A percentile compares a stretch with the other conserved stretches of the same genome.
phyloP scores from a whole-genome alignment of 2,329 filamentous ascomycete genomes.

The Diaporthe vexans region DNA sequence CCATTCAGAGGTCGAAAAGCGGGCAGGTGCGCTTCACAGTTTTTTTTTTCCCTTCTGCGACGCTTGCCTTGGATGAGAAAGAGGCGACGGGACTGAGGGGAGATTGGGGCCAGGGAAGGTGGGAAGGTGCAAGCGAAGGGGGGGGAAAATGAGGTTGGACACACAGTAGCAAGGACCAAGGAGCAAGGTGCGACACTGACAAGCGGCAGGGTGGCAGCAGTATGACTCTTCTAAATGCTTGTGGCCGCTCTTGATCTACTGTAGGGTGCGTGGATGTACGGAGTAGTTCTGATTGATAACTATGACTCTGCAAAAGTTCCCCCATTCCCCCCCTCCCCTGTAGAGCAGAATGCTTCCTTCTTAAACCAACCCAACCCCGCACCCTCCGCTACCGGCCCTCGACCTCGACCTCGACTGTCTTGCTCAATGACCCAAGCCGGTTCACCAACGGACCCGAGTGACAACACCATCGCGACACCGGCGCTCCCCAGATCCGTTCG shows the following conservation, averaged over 20 bases:
- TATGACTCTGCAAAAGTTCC: constrained; percentile 10
- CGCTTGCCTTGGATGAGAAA: constrained; percentile 19
- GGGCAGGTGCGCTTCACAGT: constrained; percentile 38
- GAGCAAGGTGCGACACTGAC: not conserved
- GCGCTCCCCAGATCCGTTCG: constrained; percentile 39
- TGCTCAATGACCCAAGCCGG: constrained; percentile 38
- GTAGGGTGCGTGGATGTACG: not conserved
- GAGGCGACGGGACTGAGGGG: constrained; percentile 19
- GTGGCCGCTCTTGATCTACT: constrained; percentile 5
- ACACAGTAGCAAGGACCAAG: not conserved
- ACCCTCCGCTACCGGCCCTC: constrained; percentile 41
- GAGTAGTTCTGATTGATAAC: too few relatives aligned
- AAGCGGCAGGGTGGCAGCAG: not conserved
- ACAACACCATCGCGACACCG: constrained; percentile 43
- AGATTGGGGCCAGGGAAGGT: not conserved
- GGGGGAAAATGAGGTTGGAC: not conserved
- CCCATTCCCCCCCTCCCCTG: not conserved
- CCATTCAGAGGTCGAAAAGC: constrained; percentile 37
- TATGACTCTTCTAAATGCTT: not conserved
- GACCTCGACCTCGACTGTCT: constrained; percentile 28
- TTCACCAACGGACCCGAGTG: constrained; percentile 28
- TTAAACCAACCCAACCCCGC: constrained; percentile 39
- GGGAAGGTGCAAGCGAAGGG: constrained; percentile 19
- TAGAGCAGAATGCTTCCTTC: constrained; percentile 26
- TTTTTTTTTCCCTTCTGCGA: constrained; percentile 26